Conservation (phyloP, 2,329 filamentous ascomycete genomes). For the Chaetomium sp. region DNA sequence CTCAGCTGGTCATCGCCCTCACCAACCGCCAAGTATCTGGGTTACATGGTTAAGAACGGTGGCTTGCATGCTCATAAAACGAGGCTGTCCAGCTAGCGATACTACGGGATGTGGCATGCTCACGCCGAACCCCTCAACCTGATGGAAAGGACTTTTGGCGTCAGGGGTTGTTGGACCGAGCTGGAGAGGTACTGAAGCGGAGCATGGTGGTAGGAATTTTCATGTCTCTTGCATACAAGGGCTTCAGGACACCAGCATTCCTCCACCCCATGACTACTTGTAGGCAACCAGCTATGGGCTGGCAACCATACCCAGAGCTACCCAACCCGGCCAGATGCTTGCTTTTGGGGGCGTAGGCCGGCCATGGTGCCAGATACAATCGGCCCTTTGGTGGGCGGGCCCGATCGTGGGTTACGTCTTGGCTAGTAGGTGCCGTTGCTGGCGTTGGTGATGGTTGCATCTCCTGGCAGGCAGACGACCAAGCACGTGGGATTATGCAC, state of each 20-base stretch:
- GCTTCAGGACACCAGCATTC: conserved; percentile 4
- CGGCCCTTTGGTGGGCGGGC: conserved; percentile 22
- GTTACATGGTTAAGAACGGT: conserved; percentile 14
- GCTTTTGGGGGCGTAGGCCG: conserved; percentile 9
- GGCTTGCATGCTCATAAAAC: background rate
- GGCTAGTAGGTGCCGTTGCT: background rate
- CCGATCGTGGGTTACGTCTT: background rate
- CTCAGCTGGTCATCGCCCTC: background rate
- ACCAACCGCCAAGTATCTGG: background rate
- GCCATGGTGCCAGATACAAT: conserved; percentile 9
- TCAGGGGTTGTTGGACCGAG: background rate
- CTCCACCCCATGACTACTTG: background rate
- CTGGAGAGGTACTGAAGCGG: conserved; percentile 2
- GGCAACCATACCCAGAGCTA: conserved; percentile 4
- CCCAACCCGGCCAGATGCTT: conserved; percentile 9
- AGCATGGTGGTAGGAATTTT: background rate
- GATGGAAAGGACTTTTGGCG: background rate
- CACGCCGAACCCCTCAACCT: background rate
- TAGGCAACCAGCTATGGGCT: background rate
- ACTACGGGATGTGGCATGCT: conserved; percentile 1
- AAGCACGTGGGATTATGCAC: background rate
- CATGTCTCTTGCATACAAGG: background rate
- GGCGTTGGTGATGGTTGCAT: conserved; percentile 21
- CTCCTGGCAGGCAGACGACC: background rate
- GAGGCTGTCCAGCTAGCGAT: background rate